These are phyloP conservation scores for Claviceps spartinae DNA, from an alignment of 2,329 filamentous ascomycete species.

Conservation along the genomic window DNA sequence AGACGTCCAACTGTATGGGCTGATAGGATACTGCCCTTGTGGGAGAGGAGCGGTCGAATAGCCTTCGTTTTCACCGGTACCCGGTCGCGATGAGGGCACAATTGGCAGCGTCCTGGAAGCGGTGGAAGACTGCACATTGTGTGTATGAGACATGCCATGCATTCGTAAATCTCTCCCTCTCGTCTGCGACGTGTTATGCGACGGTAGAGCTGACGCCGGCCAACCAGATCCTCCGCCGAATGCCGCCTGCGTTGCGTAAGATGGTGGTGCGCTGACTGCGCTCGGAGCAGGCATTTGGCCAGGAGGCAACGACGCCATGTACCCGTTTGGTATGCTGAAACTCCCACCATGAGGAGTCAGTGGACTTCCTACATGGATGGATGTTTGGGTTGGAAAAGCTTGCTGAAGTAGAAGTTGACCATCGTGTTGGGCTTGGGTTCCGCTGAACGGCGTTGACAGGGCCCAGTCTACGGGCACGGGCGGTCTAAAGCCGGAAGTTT, in stretches of 20 bases:
- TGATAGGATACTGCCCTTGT: conserved; percentile 25
- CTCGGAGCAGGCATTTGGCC: neutral
- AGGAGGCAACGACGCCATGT: neutral
- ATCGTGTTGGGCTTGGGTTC: neutral
- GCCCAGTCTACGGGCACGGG: neutral
- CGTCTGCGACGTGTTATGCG: neutral
- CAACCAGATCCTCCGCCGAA: neutral
- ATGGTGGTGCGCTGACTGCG: neutral
- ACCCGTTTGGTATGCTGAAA: neutral
- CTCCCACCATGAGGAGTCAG: neutral
- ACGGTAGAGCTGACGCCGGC: neutral
- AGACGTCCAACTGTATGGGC: conserved; percentile 27
- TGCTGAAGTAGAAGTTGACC: neutral
- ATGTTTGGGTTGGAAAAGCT: neutral
- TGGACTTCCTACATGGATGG: neutral
- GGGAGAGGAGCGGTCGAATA: conserved; percentile 6
- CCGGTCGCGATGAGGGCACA: neutral
- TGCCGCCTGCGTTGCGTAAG: neutral
- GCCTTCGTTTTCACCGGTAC: conserved; percentile 1
- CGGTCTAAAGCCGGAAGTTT: neutral
- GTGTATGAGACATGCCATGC: neutral
- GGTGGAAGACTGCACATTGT: neutral
- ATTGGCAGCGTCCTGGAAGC: neutral
- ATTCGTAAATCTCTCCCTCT: neutral
- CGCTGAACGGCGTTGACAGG: neutral